Percentiles rank a stretch among this genome's conserved stretches.
phyloP scores from a whole-genome alignment of 148 eudicot genomes.

The Rhododendron molle region DNA sequence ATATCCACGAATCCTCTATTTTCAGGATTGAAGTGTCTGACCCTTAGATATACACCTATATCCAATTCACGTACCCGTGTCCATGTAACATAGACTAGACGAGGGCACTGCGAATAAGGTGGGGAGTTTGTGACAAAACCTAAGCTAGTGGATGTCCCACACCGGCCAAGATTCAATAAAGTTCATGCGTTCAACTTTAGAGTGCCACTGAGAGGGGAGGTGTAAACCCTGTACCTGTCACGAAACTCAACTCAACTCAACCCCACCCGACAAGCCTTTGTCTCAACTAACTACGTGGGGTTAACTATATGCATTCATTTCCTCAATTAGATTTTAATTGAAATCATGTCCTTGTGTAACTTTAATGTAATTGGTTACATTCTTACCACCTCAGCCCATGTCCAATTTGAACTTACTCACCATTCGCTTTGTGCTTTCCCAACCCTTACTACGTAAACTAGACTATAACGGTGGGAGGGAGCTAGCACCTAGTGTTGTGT shows the following conservation, averaged over 20 bases:
- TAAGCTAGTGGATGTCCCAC: background rate
- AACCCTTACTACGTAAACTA: background rate
- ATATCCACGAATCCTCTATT: too few relatives aligned
- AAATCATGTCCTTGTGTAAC: background rate
- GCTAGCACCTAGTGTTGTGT: background rate
- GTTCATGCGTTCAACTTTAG: background rate
- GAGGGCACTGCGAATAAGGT: too few relatives aligned
- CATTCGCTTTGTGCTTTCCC: background rate
- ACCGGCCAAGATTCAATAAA: too few relatives aligned
- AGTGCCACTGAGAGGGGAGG: background rate
- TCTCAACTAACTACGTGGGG: background rate
- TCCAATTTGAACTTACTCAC: background rate
- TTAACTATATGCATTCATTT: background rate
- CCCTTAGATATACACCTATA: too few relatives aligned
- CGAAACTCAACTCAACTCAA: background rate
- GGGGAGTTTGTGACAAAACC: background rate
- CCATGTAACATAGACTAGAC: too few relatives aligned
- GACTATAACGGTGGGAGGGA: background rate
- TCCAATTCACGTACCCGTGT: too few relatives aligned
- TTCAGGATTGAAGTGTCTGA: too few relatives aligned
- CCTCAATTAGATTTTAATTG: background rate
- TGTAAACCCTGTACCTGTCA: background rate
- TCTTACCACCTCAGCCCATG: background rate
- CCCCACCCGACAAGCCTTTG: background rate
- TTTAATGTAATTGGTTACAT: background rate